Base-by-base conservation (phyloP, 2,329 filamentous ascomycete species). In the Cladosporium sp. region DNA sequence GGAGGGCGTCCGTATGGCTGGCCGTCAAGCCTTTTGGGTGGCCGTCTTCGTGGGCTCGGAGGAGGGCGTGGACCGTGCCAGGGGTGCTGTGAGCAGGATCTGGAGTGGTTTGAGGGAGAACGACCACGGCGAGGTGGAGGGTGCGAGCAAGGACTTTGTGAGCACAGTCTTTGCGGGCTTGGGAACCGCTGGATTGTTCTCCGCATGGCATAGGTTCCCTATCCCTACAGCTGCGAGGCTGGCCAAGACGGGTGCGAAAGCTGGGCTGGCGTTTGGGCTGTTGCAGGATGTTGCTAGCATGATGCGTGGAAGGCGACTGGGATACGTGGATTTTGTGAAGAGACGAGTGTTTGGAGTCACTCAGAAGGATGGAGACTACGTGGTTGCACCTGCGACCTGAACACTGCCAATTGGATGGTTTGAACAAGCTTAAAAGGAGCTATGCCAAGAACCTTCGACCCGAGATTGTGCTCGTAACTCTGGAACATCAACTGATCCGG, bases 171-270 rank as follows among this genome's bases (percentile, higher is more conserved):
- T 92, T 59, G 92, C 94, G 25, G 92, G 90, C 49, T 78, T 96
- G 72, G 88, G 89, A 0, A 88, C 94, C 37, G 90, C 92, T 0
- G 93, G 93, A 2, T 81, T 86, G 8, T 97, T 96, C 79, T 96
- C 92, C 71, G 77, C 92, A 60, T 88, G 89, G 84, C 89, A 92
- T 78, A 83, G 87, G 42, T 90, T 97, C 67, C 89, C 92, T 36
- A 76, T 93, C 30, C 85, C 87, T 20, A 79, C 74, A 22, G 74
- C 77, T 19, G 75, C 75, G 38, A 69, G 78, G 61, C 94, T 90
- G 43, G 91, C 92, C 52, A 89, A 86, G 70, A 84, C 89, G 66
- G 93, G 92, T 1, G 78, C 97, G 47, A 79, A 88, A 65, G 86
- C 92, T 64, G 92, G 93, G 19, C 70, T 96, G 37, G 83, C 78